phyloP scores from a whole-genome alignment of 495 filamentous ascomycete species.

The Chaetomium cochliodes region DNA sequence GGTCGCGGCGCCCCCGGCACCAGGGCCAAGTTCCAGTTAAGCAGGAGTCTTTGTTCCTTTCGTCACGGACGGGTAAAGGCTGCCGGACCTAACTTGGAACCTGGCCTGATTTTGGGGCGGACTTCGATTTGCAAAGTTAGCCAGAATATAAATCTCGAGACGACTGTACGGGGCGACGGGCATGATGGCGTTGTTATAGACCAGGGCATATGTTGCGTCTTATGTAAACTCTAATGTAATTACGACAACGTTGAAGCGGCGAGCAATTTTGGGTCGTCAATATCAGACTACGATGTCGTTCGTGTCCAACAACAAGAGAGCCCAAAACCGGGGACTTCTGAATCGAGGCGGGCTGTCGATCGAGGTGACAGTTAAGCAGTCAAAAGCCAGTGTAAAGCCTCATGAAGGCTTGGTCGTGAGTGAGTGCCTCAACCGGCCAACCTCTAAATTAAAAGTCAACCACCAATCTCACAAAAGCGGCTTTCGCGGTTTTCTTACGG shows the following conservation, averaged over 20 bases:
- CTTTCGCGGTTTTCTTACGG: too few species aligned
- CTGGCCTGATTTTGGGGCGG: not conserved
- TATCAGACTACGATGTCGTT: not conserved
- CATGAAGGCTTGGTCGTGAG: too few species aligned
- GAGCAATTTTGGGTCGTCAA: not conserved
- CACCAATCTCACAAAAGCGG: too few species aligned
- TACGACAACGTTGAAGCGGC: not conserved
- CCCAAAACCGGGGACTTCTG: too few species aligned
- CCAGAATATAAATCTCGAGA: not conserved
- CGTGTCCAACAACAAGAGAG: too few species aligned
- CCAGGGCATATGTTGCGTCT: not conserved
- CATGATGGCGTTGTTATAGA: not conserved
- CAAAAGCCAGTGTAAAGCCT: too few species aligned
- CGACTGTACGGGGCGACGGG: not conserved
- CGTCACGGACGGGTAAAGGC: not conserved
- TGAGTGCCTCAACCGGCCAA: too few species aligned
- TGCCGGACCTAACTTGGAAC: not conserved
- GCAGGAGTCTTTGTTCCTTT: not conserved
- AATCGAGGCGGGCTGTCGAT: too few species aligned
- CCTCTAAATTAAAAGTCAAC: too few species aligned
- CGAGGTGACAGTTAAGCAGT: too few species aligned
- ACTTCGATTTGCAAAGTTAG: not conserved
- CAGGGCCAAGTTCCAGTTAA: not conserved
- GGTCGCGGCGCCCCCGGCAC: not conserved
- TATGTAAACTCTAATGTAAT: constrained; percentile 12